These are phyloP conservation scores for Dioscorea zingiberensis DNA, from an alignment of 106 monocot genomes.

Conservation along the genomic window DNA sequence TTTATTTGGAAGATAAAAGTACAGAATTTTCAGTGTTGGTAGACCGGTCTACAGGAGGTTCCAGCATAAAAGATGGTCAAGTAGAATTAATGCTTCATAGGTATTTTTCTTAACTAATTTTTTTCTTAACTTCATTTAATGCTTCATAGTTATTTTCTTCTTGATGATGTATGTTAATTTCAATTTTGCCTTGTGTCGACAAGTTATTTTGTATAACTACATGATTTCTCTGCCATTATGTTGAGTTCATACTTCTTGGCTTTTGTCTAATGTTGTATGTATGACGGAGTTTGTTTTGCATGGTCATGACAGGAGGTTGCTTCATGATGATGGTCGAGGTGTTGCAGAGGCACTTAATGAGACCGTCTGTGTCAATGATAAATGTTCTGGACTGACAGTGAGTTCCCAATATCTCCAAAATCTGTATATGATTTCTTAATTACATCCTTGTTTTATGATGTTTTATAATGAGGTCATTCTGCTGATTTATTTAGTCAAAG, in stretches of 20 bases:
- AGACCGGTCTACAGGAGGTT: conserved; percentile 81
- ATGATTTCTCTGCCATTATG: not conserved
- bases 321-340: conserved; percentile 85
- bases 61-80: conserved; percentile 85
- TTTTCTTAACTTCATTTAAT: conserved; percentile 47
- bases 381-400: conserved; percentile 74
- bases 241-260: not conserved
- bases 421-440: no score
- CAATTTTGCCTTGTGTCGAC: no score
- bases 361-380: conserved; percentile 37
- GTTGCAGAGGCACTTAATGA: conserved; percentile 94
- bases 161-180: not conserved
- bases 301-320: conserved; percentile 53
- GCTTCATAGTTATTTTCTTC: conserved; percentile 66
- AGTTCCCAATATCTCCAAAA: conserved; percentile 11
- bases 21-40: conserved; percentile 82
- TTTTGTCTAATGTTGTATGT: not conserved
- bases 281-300: not conserved
- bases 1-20: conserved; percentile 62
- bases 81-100: conserved; percentile 95
- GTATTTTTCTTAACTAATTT: conserved; percentile 26
- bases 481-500: no score
- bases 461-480: no score
- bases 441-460: no score
- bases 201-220: no score